Evolutionary conservation across 2,329 filamentous ascomycete genomes (phyloP).

Genomic region (Claviceps sp.): DNA sequence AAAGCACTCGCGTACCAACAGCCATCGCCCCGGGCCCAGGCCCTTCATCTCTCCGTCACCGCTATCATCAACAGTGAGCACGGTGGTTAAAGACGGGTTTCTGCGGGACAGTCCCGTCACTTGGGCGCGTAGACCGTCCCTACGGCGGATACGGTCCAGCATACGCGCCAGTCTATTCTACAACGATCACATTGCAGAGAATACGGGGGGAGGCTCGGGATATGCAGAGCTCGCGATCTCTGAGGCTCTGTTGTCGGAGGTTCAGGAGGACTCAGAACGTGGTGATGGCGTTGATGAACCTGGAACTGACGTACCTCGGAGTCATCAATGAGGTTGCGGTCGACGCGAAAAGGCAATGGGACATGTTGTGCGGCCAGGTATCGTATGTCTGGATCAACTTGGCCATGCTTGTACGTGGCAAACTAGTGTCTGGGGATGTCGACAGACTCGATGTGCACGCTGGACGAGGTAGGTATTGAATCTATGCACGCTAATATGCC

Average conservation of each 20-base stretch:
- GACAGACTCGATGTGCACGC: too few species aligned
- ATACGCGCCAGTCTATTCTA: conserved; percentile 43
- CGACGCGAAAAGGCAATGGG: conserved; percentile 19
- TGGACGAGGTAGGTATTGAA: too few species aligned
- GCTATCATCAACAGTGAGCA: conserved; percentile 44
- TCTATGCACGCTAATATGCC: too few species aligned
- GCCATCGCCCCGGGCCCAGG: conserved; percentile 21
- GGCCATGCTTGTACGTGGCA: too few species aligned
- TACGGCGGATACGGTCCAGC: conserved; percentile 33
- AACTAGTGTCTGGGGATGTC: too few species aligned
- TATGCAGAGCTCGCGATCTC: conserved; percentile 12
- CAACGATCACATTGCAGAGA: conserved; percentile 26
- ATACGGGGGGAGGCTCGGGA: conserved; percentile 11
- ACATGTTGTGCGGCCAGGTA: conserved; percentile 8
- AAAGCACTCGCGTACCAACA: conserved; percentile 16
- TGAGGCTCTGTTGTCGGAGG: conserved; percentile 13
- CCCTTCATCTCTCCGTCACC: conserved; percentile 46
- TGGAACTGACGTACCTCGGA: conserved; percentile 12
- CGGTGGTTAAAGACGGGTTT: conserved; percentile 42
- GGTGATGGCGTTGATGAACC: conserved; percentile 3
- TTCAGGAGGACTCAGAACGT: conserved; percentile 10
- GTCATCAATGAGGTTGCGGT: conserved; percentile 25
- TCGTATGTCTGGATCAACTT: not conserved
- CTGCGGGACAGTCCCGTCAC: conserved; percentile 30
- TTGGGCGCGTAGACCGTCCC: conserved; percentile 27